Conservation (phyloP, 768 basidiomycete species). For the Termitomyces sp. region DNA sequence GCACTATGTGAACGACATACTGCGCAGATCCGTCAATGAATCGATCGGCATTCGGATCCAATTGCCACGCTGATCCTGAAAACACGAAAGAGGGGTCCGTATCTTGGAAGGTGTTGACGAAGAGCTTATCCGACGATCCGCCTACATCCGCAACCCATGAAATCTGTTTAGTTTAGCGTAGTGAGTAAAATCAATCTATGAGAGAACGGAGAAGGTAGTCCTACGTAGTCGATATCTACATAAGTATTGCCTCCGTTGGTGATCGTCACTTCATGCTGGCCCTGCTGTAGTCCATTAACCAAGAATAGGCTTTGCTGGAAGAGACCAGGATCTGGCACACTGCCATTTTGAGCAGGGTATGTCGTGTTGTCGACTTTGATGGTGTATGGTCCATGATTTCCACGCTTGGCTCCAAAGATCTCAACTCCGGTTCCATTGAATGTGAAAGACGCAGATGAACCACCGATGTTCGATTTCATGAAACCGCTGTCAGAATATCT, state of each 20-base stretch:
- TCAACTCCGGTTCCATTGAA: slow-evolving; percentile 49
- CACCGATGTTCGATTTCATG: slow-evolving; percentile 27
- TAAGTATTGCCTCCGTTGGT: slow-evolving; percentile 22
- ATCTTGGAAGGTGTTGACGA: slow-evolving; percentile 28
- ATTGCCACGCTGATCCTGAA: slow-evolving; percentile 27
- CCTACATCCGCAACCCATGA: slow-evolving; percentile 30
- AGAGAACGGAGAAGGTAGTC: slow-evolving; percentile 10
- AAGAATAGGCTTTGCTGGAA: slow-evolving; percentile 43
- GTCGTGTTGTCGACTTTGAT: slow-evolving; percentile 35
- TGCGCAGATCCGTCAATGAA: slow-evolving; percentile 42
- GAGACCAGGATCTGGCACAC: slow-evolving; percentile 16
- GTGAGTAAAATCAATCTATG: neutral
- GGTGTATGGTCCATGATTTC: slow-evolving; percentile 42
- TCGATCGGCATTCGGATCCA: slow-evolving; percentile 25
- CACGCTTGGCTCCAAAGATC: slow-evolving; percentile 47
- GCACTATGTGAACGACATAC: slow-evolving; percentile 15
- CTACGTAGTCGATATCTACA: slow-evolving; percentile 48
- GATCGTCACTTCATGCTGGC: slow-evolving; percentile 34
- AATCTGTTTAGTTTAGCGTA: slow-evolving; percentile 25
- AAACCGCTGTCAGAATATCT: slow-evolving; percentile 38
- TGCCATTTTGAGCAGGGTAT: slow-evolving; percentile 26
- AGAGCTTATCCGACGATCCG: slow-evolving; percentile 17
- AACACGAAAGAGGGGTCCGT: slow-evolving; percentile 35
- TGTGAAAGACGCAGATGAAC: slow-evolving; percentile 32
- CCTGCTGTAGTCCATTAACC: slow-evolving; percentile 25